Evolutionary conservation across 2,329 filamentous ascomycete species (phyloP).

Genomic region (Colletotrichum phormii): DNA sequence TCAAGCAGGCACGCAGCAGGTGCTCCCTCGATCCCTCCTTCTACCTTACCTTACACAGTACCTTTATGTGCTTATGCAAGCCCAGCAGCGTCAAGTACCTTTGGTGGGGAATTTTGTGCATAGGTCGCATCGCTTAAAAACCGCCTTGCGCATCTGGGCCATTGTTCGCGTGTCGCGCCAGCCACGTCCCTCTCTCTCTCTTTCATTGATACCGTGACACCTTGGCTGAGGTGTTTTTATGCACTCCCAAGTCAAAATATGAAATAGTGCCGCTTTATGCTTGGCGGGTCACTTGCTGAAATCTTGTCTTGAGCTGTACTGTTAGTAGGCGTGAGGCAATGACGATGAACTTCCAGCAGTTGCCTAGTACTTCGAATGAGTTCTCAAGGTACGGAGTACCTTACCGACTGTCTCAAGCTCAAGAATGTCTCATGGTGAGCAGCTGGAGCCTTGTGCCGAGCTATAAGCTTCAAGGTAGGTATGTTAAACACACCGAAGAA

Average conservation of each 20-base stretch:
- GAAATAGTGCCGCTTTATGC: not conserved
- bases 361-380: not conserved
- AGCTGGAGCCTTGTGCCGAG: not conserved
- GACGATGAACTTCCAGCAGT: not conserved
- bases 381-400: not conserved
- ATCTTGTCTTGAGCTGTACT: not conserved
- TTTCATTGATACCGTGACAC: no score
- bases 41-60: no score
- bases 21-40: not conserved
- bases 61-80: not conserved
- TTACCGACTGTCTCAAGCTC: not conserved
- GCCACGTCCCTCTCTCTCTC: no score
- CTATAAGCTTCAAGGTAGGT: not conserved
- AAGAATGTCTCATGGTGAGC: not conserved
- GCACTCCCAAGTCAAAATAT: not conserved
- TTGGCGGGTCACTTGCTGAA: not conserved
- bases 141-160: not conserved
- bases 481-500: not conserved
- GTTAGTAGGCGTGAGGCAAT: not conserved
- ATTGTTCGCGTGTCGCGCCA: constrained; percentile 7
- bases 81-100: not conserved
- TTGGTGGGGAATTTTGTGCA: constrained; percentile 10
- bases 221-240: not conserved
- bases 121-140: constrained; percentile 5
- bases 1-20: constrained; percentile 19